Base-by-base conservation (phyloP, 2,329 filamentous ascomycete species). In the Acephala macrosclerotiorum region DNA sequence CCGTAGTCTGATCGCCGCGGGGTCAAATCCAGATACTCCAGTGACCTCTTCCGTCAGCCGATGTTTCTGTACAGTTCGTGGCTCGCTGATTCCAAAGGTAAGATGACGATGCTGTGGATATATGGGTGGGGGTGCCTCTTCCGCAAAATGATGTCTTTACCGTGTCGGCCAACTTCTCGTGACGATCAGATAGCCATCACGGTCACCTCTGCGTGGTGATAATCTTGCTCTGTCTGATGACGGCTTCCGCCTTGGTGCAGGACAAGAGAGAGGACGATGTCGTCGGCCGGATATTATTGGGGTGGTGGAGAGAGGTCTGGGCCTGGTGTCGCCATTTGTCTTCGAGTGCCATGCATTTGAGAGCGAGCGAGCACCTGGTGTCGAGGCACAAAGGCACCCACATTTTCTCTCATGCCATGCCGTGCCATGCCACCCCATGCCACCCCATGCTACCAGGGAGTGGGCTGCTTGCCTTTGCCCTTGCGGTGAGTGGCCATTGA, bases 241-340 rank as follows among this genome's bases (percentile, higher is more conserved):
- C 20, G 45, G 11, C 9, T 3, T 22, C 9, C 25, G 22, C 29
- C 22, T 26, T 12, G 22, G 7, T 11, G 47, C 22, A 4, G 8
- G 5, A 8, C 26, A 29, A 20, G 25, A 53, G 25, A 53, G 1
- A n/a, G 9, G 26, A 14, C 25, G 20, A 57, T 47, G 60, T 40
- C 58, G 11, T 14, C 16, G 47, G 20, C 40, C 40, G 58, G 40
- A 25, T 49, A 29, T 42, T 61, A 55, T 53, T 61, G 59, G 59
- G 18, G 45, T 35, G 45, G 16, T 58, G 56, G 40, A 29, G 40
- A 36, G 58, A 53, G 26, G 45, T 61, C 58, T 14, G n/a, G 58
- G 42, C 58, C 40, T 36, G 58, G 42, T 36, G 58, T 60, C 26
- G 58, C 57, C 57, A 47, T 59, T 55, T 55, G 20, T 57, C n/a